Evolutionary conservation across 768 basidiomycete genomes (phyloP), one percentile per base, ranked within the genome.

Genomic region (Inosperma sp.): DNA sequence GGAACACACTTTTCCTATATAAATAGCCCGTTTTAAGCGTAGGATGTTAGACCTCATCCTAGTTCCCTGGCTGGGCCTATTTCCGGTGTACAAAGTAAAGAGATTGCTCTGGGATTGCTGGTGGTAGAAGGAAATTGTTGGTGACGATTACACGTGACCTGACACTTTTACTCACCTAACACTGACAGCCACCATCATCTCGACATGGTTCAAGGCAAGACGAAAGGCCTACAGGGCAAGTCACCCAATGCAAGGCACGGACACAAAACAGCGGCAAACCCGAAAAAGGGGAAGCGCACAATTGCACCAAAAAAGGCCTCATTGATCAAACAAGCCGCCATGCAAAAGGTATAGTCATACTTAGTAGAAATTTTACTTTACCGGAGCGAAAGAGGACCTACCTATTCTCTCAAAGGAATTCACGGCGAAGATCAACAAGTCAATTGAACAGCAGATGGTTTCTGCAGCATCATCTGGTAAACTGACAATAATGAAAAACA

Each of bases 381-480:
- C 17, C 10, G 23, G 29, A 39, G 25, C 42, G 37, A 12, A 16
- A 36, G n/a, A 46, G 25, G 21, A 27, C 21, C 48, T n/a, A 3
- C 21, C n/a, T 41, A 22, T 21, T 56, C 17, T 39, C 37, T 30
- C 22, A 14, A 62, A 95, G 93, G 74, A 81, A 61, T 76, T 96
- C 56, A 86, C 86, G 52, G 86, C 91, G 45, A 93, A 93, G 71
- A 93, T 96, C 64, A 92, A 88, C 66, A 84, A 82, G 65, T 89
- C 88, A 17, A 93, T 97, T 60, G 93, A 97, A 66, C 77, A 79
- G 48, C 93, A 94, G 68, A 91, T 93, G 83, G 88, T 91, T 10
- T 72, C 82, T 42, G 92, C 92, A 6, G 93, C 93, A 3, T 92
- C 89, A 4, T 75, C 83, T 35, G 93, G 93, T 31, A 92, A 90